Base-by-base conservation (phyloP, 306 rosid species). In the Vachellia pachyceras region DNA sequence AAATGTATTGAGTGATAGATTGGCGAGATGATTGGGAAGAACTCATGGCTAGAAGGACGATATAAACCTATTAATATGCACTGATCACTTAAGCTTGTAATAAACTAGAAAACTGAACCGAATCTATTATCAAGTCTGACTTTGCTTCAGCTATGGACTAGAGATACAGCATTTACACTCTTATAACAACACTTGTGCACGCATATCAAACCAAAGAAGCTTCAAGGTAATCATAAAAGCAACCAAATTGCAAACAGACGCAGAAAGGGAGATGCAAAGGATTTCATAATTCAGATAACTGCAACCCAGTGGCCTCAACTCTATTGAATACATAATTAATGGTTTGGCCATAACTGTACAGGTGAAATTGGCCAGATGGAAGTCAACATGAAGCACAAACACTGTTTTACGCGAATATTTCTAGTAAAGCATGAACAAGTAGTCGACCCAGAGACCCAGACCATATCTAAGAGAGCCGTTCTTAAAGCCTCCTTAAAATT, bases 361-460 rank as follows among this genome's bases (percentile, higher is more conserved):
- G 57, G 5, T 50, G 17, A 17, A 50, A 50, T 18, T 50, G 4
- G 57, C 7, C 22, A 50, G 20, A 6, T 50, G 17, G 57, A 50
- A 50, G 22, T 50, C 57, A 50, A 18, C 17, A 17, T 5, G 22
- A 50, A 50, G 13, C 57, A 50, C 9, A 60, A 66, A 69, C n/a
- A 40, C 69, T 60, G 15, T 61, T 46, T 37, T 18, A 64, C 42
- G 40, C 35, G 22, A 55, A 44, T 61, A 47, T 36, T 44, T 52
- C 36, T 42, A 5, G 46, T 35, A 15, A 54, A 82, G 40, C 79
- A 46, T 7, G 49, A 46, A 3, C 55, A 82, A 76, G 42, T 4
- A 58, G 39, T 74, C 64, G 33, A 20, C 20, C 70, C 36, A n/a
- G 49, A 40, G 35, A 20, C 20, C 70, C 36, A 42, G 41, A 66